Conservation (phyloP, 1,284 basidiomycete species). For the Athelia sp. region DNA sequence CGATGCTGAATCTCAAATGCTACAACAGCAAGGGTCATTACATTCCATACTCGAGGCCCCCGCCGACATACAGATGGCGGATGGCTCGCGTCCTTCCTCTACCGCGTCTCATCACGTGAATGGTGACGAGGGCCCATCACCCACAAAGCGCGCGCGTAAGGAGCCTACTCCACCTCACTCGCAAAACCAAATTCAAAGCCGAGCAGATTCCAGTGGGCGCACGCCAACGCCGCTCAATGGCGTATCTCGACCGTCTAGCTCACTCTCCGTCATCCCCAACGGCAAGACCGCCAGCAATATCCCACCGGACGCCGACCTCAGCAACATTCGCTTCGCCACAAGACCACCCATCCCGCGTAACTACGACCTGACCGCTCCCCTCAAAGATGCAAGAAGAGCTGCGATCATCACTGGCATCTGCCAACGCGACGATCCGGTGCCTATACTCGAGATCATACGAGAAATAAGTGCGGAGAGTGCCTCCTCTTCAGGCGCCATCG, state of each 20-base stretch:
- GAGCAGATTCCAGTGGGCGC: background rate
- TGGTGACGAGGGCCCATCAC: slow-evolving; percentile 55
- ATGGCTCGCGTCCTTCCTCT: slow-evolving; percentile 45
- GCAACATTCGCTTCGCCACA: slow-evolving; percentile 58
- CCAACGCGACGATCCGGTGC: slow-evolving; percentile 58
- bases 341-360: slow-evolving; percentile 59
- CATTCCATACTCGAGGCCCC: slow-evolving; percentile 35
- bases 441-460: slow-evolving; percentile 60
- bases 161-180: slow-evolving; percentile 35
- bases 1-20: slow-evolving; percentile 33
- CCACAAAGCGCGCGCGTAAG: slow-evolving; percentile 59
- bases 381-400: slow-evolving; percentile 57
- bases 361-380: slow-evolving; percentile 50
- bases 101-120: slow-evolving; percentile 33
- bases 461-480: slow-evolving; percentile 51
- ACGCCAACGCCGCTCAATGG: slow-evolving; percentile 27
- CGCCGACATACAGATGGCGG: slow-evolving; percentile 39
- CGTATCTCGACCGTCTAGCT: slow-evolving; percentile 20
- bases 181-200: slow-evolving; percentile 11
- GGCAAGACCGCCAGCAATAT: slow-evolving; percentile 23
- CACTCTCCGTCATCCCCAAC: slow-evolving; percentile 22
- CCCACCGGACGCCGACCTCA: slow-evolving; percentile 29
- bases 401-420: slow-evolving; percentile 62
- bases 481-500: slow-evolving; percentile 33
- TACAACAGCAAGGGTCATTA: slow-evolving; percentile 18